Evolutionary conservation across 2,329 filamentous ascomycete species (phyloP).

Genomic region (Penicillium capsulatum): DNA sequence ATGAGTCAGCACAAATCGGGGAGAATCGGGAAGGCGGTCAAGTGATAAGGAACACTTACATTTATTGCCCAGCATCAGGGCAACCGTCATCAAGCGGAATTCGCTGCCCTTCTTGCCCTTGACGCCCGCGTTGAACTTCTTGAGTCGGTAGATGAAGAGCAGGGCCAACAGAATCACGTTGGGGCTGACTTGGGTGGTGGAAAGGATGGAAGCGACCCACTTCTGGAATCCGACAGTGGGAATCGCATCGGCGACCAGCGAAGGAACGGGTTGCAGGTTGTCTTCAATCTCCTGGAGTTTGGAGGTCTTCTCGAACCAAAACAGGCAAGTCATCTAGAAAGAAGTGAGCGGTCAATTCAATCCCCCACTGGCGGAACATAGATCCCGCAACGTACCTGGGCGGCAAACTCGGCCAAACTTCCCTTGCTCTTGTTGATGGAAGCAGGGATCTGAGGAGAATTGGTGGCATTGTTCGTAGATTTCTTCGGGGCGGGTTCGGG

Average conservation of each 20-base stretch:
- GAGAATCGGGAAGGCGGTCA: constrained; percentile 13
- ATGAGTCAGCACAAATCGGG: constrained; percentile 25
- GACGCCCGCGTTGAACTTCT: constrained; percentile 82
- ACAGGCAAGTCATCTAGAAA: constrained; percentile 83
- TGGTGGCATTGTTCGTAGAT: constrained; percentile 34
- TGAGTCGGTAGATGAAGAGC: constrained; percentile 88
- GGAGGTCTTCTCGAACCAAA: constrained; percentile 93
- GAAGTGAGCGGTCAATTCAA: background rate
- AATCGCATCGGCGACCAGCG: constrained; percentile 66
- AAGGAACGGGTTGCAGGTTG: constrained; percentile 43
- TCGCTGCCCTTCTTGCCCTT: constrained; percentile 91
- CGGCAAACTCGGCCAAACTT: constrained; percentile 75
- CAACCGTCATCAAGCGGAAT: constrained; percentile 86
- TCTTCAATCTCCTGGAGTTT: constrained; percentile 71
- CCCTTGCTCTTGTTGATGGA: constrained; percentile 73
- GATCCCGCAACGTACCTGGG: constrained; percentile 58
- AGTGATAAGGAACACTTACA: constrained; percentile 53
- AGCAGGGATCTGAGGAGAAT: constrained; percentile 61
- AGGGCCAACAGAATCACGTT: constrained; percentile 90
- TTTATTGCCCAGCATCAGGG: constrained; percentile 97
- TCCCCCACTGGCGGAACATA: background rate
- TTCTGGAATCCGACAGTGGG: constrained; percentile 79
- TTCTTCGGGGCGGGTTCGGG: constrained; percentile 27
- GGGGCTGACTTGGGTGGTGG: constrained; percentile 92
- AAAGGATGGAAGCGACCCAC: constrained; percentile 87